Evolutionary conservation across 768 basidiomycete species (phyloP).

Genomic region (Agaricus subrufescens): DNA sequence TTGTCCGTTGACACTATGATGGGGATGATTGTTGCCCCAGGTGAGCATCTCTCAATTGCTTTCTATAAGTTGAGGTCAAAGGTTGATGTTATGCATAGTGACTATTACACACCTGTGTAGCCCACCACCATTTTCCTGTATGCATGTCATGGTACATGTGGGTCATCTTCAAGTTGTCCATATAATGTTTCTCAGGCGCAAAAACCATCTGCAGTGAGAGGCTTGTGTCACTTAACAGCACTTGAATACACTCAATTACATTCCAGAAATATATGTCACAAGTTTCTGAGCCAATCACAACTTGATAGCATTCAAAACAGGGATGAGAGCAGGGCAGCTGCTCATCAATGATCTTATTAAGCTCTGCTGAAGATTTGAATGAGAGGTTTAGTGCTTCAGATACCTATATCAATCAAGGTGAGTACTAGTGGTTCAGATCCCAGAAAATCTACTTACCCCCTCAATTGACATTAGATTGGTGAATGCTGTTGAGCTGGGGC

Average conservation of each 20-base stretch:
- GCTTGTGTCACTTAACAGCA: conserved; percentile 28
- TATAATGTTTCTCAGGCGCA: conserved; percentile 32
- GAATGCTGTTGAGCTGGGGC: conserved; percentile 32
- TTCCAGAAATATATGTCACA: conserved; percentile 31
- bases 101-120: conserved; percentile 32
- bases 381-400: conserved; percentile 20
- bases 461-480: conserved; percentile 33
- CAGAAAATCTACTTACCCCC: conserved; percentile 24
- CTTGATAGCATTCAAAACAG: conserved; percentile 19
- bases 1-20: conserved; percentile 45
- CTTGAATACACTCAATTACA: conserved; percentile 29
- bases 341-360: conserved; percentile 25
- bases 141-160: conserved; percentile 38
- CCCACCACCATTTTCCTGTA: conserved; percentile 51
- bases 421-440: not conserved
- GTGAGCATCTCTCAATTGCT: conserved; percentile 15
- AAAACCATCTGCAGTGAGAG: conserved; percentile 25
- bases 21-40: conserved; percentile 26
- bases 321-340: conserved; percentile 19
- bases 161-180: conserved; percentile 18
- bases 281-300: conserved; percentile 23
- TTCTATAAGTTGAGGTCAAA: conserved; percentile 7
- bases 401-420: conserved; percentile 16
- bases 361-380: conserved; percentile 18
- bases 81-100: too few relatives aligned